Percentiles rank a stretch among this genome's conserved stretches.
Evolutionary conservation across 1,284 basidiomycete species (phyloP).

Genomic region (Cryptococcus maquisensis): DNA sequence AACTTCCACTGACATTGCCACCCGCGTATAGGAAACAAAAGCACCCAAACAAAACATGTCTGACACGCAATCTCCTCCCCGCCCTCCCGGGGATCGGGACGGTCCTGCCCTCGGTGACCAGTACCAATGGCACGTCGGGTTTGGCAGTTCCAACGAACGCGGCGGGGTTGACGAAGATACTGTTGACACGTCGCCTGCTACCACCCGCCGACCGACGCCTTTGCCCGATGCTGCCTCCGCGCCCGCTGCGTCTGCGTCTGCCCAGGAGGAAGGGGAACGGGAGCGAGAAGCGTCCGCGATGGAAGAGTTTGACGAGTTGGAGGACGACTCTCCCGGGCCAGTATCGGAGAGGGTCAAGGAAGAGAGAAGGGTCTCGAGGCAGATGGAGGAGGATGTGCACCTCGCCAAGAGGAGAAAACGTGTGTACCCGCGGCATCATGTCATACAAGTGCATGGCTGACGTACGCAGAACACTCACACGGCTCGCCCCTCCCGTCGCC

Average conservation of each 20-base stretch:
- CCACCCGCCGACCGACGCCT: background rate
- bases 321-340: constrained; percentile 4
- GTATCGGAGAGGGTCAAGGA: background rate
- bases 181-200: constrained; percentile 14
- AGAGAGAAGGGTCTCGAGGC: constrained; percentile 14
- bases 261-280: background rate
- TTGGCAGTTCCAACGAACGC: constrained; percentile 36
- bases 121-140: constrained; percentile 28
- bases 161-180: constrained; percentile 23
- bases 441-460: background rate
- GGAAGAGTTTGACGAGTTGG: constrained; percentile 16
- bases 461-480: constrained; percentile 14
- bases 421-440: constrained; percentile 18
- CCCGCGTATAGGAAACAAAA: background rate
- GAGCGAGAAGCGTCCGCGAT: background rate
- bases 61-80: background rate
- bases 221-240: background rate
- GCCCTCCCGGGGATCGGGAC: constrained; percentile 1
- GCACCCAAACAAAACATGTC: background rate
- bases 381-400: constrained; percentile 19
- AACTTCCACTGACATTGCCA: background rate
- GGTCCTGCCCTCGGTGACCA: background rate
- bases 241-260: background rate
- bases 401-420: constrained; percentile 35
- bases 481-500: constrained; percentile 28